These are phyloP conservation scores for Nicotiana paniculata DNA, from an alignment of 257 asterid genomes.

Conservation along the genomic window DNA sequence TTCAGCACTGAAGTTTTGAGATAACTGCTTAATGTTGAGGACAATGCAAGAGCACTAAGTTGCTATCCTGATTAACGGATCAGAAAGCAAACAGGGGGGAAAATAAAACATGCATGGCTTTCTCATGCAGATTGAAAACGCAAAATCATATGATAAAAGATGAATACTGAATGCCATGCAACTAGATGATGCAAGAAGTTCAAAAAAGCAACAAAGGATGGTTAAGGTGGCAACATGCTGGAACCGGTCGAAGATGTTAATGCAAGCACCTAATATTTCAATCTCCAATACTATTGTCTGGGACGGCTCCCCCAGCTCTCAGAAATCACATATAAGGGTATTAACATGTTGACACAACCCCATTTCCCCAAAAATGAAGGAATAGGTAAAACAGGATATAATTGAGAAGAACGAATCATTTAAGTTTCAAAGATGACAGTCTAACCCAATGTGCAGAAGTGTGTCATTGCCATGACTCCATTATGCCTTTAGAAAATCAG, in stretches of 20 bases:
- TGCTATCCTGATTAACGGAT: neutral
- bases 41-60: neutral
- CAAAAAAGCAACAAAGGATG: neutral
- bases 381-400: neutral
- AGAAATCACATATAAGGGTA: neutral
- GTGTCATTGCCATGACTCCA: neutral
- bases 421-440: neutral
- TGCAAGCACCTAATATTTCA: neutral
- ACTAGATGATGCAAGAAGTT: neutral
- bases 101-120: neutral
- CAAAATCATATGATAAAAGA: neutral
- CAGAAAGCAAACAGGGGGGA: neutral
- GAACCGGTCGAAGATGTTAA: neutral
- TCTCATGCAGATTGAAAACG: neutral
- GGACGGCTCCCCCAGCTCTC: neutral
- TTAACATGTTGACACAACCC: neutral
- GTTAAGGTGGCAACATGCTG: neutral
- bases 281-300: neutral
- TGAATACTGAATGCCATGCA: neutral
- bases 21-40: neutral
- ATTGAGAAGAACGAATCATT: neutral
- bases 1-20: neutral
- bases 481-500: neutral
- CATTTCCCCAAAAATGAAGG: neutral
- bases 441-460: constrained; percentile 1